These are phyloP conservation scores for Phragmites australis DNA, from an alignment of 176 grass and related monocot species.

Conservation along the genomic window DNA sequence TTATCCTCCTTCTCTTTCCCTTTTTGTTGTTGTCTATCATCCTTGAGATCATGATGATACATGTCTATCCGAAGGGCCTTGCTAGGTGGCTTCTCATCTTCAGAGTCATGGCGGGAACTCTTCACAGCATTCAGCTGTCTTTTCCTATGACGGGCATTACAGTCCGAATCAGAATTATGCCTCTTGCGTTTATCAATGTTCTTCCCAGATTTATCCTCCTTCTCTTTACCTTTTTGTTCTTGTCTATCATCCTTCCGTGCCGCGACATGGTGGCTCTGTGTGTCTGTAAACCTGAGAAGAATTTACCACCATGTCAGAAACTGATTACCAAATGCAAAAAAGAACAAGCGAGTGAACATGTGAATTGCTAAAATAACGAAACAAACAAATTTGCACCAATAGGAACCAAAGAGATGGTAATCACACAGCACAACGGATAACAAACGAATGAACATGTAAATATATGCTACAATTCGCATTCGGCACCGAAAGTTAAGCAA, in stretches of 20 bases:
- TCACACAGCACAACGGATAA: not conserved
- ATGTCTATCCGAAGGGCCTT: slow-evolving; percentile 14
- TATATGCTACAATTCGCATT: not conserved
- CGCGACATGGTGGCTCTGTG: slow-evolving; percentile 85
- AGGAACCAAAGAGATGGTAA: not conserved
- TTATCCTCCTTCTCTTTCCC: slow-evolving; percentile 26
- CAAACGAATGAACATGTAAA: not conserved
- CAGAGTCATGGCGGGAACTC: not conserved
- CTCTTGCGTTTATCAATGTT: slow-evolving; percentile 26
- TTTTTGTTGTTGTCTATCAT: slow-evolving; percentile 13
- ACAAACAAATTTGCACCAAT: not conserved
- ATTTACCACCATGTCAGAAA: slow-evolving; percentile 13
- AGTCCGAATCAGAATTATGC: slow-evolving; percentile 35
- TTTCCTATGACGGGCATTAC: too few species aligned
- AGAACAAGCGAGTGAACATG: slow-evolving; percentile 11
- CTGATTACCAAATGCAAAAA: not conserved
- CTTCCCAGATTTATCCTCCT: slow-evolving; percentile 42
- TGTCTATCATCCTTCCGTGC: slow-evolving; percentile 83
- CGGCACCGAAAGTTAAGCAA: not conserved
- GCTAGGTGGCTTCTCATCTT: not conserved
- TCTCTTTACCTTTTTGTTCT: slow-evolving; percentile 43
- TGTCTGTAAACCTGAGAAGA: slow-evolving; percentile 70
- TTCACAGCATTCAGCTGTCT: slow-evolving; percentile 41
- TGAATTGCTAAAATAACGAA: not conserved
- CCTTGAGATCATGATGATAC: slow-evolving; percentile 9